Conservation (phyloP, 768 basidiomycete genomes). For the Auricularia sp. region DNA sequence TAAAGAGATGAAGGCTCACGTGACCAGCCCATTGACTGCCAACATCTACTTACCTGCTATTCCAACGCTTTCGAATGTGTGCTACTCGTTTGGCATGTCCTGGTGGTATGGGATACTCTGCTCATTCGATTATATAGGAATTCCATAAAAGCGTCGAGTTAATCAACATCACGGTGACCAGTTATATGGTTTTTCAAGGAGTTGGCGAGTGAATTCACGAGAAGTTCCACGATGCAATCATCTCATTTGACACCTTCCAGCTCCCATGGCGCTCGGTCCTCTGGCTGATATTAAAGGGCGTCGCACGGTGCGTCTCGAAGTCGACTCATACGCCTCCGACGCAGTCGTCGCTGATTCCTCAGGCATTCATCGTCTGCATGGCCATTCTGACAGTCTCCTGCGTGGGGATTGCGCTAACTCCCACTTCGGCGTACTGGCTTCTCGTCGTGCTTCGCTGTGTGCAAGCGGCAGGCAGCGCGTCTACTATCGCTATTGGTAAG, state of each 20-base stretch:
- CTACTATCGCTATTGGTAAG: slow-evolving; percentile 36
- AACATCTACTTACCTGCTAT: slow-evolving; percentile 40
- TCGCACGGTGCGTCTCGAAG: background rate
- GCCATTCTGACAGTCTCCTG: slow-evolving; percentile 55
- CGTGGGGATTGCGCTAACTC: slow-evolving; percentile 47
- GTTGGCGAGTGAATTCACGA: slow-evolving; percentile 31
- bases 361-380: slow-evolving; percentile 37
- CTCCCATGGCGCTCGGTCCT: background rate
- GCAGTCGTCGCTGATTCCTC: background rate
- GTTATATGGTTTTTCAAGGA: slow-evolving; percentile 64
- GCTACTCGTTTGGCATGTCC: background rate
- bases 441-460: slow-evolving; percentile 68
- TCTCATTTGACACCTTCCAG: background rate
- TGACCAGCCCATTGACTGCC: background rate
- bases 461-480: slow-evolving; percentile 72
- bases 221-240: background rate
- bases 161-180: slow-evolving; percentile 72
- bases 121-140: slow-evolving; percentile 16
- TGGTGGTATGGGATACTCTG: background rate
- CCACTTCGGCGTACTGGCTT: slow-evolving; percentile 62
- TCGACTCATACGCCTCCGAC: background rate
- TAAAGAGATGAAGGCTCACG: background rate
- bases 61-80: slow-evolving; percentile 41
- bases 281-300: background rate
- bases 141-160: slow-evolving; percentile 60